These are phyloP conservation scores for Alternaria gaisen DNA, from an alignment of 2,329 filamentous ascomycete genomes.

Conservation along the genomic window DNA sequence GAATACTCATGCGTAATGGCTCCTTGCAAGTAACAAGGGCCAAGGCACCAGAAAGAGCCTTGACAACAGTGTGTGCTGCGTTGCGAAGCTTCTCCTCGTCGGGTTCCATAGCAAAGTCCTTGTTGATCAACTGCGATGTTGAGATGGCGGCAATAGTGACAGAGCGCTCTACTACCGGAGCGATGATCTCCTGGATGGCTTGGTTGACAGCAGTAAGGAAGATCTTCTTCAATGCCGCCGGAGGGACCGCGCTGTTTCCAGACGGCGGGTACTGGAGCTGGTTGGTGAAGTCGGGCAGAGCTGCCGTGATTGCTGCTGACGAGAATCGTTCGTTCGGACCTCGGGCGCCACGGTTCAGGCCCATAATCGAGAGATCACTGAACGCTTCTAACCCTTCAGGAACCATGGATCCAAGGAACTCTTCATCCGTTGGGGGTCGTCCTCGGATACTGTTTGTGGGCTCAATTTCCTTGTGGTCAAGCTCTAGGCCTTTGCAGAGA, in stretches of 20 bases:
- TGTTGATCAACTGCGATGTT: slow-evolving; percentile 92
- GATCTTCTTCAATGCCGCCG: slow-evolving; percentile 71
- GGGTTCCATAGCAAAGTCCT: slow-evolving; percentile 93
- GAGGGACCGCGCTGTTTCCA: slow-evolving; percentile 75
- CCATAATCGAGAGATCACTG: slow-evolving; percentile 72
- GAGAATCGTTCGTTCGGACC: slow-evolving; percentile 77
- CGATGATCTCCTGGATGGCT: slow-evolving; percentile 94
- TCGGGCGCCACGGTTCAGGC: slow-evolving; percentile 68
- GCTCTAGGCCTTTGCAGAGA: slow-evolving; percentile 86
- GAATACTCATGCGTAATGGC: slow-evolving; percentile 93
- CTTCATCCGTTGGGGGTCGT: slow-evolving; percentile 70
- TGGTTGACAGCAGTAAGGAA: slow-evolving; percentile 86
- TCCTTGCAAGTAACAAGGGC: slow-evolving; percentile 99
- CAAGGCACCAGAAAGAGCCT: slow-evolving; percentile 90
- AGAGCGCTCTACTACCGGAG: slow-evolving; percentile 94
- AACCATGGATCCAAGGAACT: slow-evolving; percentile 63
- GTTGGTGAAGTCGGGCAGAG: slow-evolving; percentile 83
- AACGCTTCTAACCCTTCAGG: slow-evolving; percentile 79
- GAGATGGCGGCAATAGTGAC: slow-evolving; percentile 98
- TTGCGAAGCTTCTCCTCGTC: slow-evolving; percentile 87
- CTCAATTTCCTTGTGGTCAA: slow-evolving; percentile 93
- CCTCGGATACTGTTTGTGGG: slow-evolving; percentile 87
- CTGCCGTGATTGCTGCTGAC: slow-evolving; percentile 77
- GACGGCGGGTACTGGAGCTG: slow-evolving; percentile 78
- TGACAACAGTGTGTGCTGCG: slow-evolving; percentile 92